These are phyloP conservation scores for Euphrasia confusa DNA, from an alignment of 257 asterid genomes.

Conservation along the genomic window DNA sequence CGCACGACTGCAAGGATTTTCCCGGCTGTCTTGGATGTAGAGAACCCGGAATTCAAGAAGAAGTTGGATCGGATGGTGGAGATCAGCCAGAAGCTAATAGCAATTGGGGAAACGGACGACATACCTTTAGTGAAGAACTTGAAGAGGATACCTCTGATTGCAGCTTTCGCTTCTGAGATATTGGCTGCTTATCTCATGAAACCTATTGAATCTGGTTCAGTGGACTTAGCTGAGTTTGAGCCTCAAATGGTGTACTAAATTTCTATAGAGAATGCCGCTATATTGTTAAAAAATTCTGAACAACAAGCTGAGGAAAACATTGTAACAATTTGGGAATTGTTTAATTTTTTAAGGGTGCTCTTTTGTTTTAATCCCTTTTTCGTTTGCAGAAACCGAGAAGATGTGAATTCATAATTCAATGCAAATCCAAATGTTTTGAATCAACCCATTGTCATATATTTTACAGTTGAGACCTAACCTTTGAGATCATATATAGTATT, in stretches of 20 bases:
- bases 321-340: not conserved
- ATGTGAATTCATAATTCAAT: not conserved
- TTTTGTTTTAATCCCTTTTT: too few relatives aligned
- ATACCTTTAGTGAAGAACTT: slow-evolving; percentile 74
- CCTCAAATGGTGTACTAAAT: slow-evolving; percentile 67
- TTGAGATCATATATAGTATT: slow-evolving; percentile 5
- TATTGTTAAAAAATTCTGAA: not conserved
- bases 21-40: slow-evolving; percentile 72
- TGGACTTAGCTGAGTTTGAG: slow-evolving; percentile 83
- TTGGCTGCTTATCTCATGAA: slow-evolving; percentile 90
- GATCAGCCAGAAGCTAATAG: slow-evolving; percentile 60
- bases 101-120: slow-evolving; percentile 66
- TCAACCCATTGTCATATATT: not conserved
- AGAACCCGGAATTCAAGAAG: slow-evolving; percentile 87
- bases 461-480: not conserved
- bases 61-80: slow-evolving; percentile 88
- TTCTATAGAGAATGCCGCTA: not conserved
- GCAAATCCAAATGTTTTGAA: not conserved
- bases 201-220: slow-evolving; percentile 94
- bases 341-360: not conserved
- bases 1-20: slow-evolving; percentile 69
- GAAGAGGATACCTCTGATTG: slow-evolving; percentile 80
- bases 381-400: too few relatives aligned
- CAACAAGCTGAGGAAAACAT: not conserved
- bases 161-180: slow-evolving; percentile 80